phyloP scores from a whole-genome alignment of 2,329 filamentous ascomycete species.

The Endoconidiophora polonica region DNA sequence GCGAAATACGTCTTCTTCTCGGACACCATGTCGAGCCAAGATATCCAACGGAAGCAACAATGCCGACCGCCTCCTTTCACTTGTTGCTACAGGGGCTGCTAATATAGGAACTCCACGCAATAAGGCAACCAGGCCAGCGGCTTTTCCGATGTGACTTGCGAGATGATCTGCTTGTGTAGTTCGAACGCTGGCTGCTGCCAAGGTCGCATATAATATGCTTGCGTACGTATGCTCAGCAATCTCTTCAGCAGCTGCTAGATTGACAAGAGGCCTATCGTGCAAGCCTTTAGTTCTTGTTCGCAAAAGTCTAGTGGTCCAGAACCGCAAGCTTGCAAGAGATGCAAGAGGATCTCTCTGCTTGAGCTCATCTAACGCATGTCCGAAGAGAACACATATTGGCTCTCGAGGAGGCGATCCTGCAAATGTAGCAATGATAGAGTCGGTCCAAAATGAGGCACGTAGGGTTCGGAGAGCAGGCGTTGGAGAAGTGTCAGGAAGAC shows the following conservation, averaged over 20 bases:
- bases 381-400: conserved; percentile 72
- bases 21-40: conserved; percentile 66
- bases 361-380: conserved; percentile 52
- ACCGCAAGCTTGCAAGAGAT: conserved; percentile 39
- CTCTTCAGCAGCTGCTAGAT: conserved; percentile 56
- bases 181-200: conserved; percentile 62
- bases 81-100: conserved; percentile 33
- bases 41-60: conserved; percentile 76
- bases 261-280: conserved; percentile 66
- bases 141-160: conserved; percentile 89
- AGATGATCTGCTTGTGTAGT: conserved; percentile 82
- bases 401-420: conserved; percentile 69
- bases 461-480: conserved; percentile 74
- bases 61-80: too few relatives aligned
- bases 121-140: conserved; percentile 70
- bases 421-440: conserved; percentile 64
- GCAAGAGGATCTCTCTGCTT: conserved; percentile 26
- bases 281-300: conserved; percentile 68
- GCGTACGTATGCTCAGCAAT: conserved; percentile 94
- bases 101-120: conserved; percentile 77
- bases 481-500: conserved; percentile 77
- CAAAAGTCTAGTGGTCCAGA: conserved; percentile 63
- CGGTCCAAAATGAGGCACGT: conserved; percentile 90
- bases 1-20: conserved; percentile 79
- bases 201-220: conserved; percentile 72